Evolutionary conservation across 1,284 basidiomycete species (phyloP).

Genomic region (Stereum hirsutum): DNA sequence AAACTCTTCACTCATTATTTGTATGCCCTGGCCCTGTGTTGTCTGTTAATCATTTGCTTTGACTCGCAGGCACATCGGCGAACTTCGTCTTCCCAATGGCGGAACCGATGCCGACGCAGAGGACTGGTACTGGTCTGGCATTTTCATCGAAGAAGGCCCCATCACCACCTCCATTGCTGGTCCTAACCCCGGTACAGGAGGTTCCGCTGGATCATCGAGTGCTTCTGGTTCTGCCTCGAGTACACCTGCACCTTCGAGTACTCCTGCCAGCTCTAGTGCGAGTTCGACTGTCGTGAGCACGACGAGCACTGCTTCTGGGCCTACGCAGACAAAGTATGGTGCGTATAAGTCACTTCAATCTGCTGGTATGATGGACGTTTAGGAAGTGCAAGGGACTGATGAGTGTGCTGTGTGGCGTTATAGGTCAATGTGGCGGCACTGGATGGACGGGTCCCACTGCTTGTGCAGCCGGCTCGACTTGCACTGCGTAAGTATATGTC

Average conservation of each 20-base stretch:
- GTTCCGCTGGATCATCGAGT: constrained; percentile 12
- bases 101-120: constrained; percentile 34
- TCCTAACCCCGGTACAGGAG: constrained; percentile 27
- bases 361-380: constrained; percentile 46
- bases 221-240: constrained; percentile 14
- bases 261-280: constrained; percentile 15
- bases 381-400: constrained; percentile 1
- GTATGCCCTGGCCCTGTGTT: no score
- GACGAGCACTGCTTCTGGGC: constrained; percentile 28
- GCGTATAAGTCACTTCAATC: no score
- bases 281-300: constrained; percentile 15
- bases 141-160: constrained; percentile 48
- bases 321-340: constrained; percentile 38
- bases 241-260: constrained; percentile 11
- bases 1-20: no score
- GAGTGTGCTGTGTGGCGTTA: background rate
- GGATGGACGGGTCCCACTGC: constrained; percentile 38
- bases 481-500: no score
- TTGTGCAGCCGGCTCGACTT: constrained; percentile 33
- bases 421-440: constrained; percentile 19
- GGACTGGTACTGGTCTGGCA: constrained; percentile 52
- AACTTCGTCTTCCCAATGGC: constrained; percentile 47
- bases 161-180: constrained; percentile 44
- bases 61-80: constrained; percentile 59
- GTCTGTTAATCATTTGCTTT: no score